Evolutionary conservation across 1,284 basidiomycete genomes (phyloP).

Genomic region (Irpex lacteus): DNA sequence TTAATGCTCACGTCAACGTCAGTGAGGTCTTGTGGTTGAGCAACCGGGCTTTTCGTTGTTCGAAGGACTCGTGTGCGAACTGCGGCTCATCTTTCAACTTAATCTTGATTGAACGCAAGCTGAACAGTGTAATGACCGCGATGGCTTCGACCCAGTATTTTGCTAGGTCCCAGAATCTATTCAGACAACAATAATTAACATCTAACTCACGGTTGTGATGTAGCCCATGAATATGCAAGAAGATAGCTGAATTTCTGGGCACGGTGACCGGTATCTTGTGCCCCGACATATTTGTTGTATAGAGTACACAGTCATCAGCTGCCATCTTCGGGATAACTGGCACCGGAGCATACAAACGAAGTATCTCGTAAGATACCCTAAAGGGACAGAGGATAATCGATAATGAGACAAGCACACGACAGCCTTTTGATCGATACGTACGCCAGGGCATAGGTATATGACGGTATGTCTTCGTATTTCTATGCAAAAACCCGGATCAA

Average conservation of each 20-base stretch:
- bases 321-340: conserved; percentile 45
- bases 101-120: conserved; percentile 12
- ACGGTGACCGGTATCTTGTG: conserved; percentile 36
- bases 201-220: conserved; percentile 29
- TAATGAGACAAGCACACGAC: background rate
- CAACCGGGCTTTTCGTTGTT: conserved; percentile 19
- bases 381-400: conserved; percentile 2
- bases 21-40: background rate
- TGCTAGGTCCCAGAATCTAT: conserved; percentile 21
- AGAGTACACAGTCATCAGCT: conserved; percentile 40
- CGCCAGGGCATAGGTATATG: background rate
- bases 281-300: conserved; percentile 30
- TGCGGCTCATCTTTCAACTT: conserved; percentile 20
- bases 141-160: conserved; percentile 32
- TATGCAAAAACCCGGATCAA: background rate
- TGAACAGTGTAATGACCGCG: conserved; percentile 14
- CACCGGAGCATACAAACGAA: conserved; percentile 57
- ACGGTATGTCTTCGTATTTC: conserved; percentile 8
- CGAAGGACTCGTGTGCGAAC: conserved; percentile 21
- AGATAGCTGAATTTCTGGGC: conserved; percentile 39
- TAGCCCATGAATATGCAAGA: conserved; percentile 36
- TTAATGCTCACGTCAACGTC: conserved; percentile 2
- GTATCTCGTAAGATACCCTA: conserved; percentile 56
- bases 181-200: background rate
- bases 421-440: background rate